A percentile compares a stretch with the other conserved stretches of the same genome.
Conservation (phyloP, 169 alveolate genomes). For the Plasmodium berghei region DNA sequence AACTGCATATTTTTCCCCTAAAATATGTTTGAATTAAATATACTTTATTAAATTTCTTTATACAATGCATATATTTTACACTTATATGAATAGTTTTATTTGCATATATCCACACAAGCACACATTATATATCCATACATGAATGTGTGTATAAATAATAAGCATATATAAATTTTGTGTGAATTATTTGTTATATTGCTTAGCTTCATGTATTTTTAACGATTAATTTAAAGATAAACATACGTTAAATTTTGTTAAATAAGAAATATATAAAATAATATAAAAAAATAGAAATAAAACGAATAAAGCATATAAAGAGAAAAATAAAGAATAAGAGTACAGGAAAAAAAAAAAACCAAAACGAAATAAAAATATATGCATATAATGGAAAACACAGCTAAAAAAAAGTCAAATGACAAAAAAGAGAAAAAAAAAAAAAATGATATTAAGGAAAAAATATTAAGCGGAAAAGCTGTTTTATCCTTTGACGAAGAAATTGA, state of each 20-base stretch:
- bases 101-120: background rate
- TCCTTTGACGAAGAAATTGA: constrained; percentile 74
- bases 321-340: background rate
- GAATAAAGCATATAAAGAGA: background rate
- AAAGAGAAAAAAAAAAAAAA: constrained; percentile 36
- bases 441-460: constrained; percentile 39
- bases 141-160: constrained; percentile 5
- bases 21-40: background rate
- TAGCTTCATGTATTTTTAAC: background rate
- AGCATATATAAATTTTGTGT: background rate
- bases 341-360: background rate
- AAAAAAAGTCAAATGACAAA: constrained; percentile 33
- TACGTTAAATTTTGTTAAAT: background rate
- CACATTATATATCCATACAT: background rate
- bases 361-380: background rate
- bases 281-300: background rate
- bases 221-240: background rate
- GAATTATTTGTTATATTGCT: background rate
- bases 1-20: background rate
- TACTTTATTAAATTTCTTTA: background rate
- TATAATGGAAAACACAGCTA: constrained; percentile 56
- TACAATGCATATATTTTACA: background rate
- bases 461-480: constrained; percentile 33
- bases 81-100: constrained; percentile 4
- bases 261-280: background rate